Evolutionary conservation across 768 basidiomycete genomes (phyloP).

Genomic region (Podaxis rugospora): DNA sequence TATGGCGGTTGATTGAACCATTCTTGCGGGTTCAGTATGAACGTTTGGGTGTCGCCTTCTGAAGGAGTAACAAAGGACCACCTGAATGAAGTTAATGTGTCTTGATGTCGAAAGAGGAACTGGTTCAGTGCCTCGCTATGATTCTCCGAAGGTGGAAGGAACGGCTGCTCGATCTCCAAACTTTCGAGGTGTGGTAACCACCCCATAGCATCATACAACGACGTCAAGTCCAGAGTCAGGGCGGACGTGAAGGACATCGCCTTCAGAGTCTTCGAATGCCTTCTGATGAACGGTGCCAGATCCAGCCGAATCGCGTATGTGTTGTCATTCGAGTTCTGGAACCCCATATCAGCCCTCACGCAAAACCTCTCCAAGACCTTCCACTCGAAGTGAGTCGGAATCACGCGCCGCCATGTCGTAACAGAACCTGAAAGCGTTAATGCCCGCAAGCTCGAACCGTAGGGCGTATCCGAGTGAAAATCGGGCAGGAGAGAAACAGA

Average conservation of each 20-base stretch:
- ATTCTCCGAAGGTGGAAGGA: background rate
- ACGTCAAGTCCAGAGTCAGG: background rate
- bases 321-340: constrained; percentile 3
- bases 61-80: constrained; percentile 2
- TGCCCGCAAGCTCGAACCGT: background rate
- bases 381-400: background rate
- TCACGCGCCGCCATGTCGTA: background rate
- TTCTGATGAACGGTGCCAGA: constrained; percentile 4
- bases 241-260: background rate
- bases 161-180: constrained; percentile 8
- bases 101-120: constrained; percentile 4
- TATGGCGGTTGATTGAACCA: constrained; percentile 9
- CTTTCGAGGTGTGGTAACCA: constrained; percentile 1
- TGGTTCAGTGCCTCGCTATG: constrained; percentile 6
- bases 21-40: background rate
- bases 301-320: constrained; percentile 6
- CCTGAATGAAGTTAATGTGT: constrained; percentile 1
- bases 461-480: background rate
- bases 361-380: background rate
- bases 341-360: background rate
- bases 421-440: constrained; percentile 3
- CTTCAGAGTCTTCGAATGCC: constrained; percentile 8
- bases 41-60: background rate
- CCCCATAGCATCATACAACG: constrained; percentile 6
- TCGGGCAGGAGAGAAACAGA: background rate